Evolutionary conservation across 768 basidiomycete species (phyloP).

Genomic region (Chalciporus piperatus): DNA sequence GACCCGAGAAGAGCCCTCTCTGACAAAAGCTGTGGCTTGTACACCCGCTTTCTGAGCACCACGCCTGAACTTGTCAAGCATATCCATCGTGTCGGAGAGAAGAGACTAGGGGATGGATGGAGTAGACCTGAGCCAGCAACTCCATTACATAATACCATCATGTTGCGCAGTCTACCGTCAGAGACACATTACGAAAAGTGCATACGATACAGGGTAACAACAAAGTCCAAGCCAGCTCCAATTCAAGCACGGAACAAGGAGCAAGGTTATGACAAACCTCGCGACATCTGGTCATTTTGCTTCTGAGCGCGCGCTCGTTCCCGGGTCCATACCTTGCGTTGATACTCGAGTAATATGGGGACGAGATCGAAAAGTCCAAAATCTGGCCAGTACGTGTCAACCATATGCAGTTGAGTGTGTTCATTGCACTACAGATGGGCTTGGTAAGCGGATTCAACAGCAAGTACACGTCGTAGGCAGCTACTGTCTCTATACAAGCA

Average conservation of each 20-base stretch:
- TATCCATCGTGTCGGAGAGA: conserved; percentile 37
- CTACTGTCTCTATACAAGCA: too few relatives aligned
- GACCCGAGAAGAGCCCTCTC: conserved; percentile 62
- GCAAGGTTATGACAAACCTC: background rate
- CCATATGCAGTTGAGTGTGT: conserved; percentile 85
- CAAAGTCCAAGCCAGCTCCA: background rate
- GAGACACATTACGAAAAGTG: background rate
- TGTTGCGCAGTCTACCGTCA: background rate
- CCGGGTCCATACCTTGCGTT: conserved; percentile 63
- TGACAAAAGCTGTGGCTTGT: conserved; percentile 76
- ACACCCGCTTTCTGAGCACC: conserved; percentile 80
- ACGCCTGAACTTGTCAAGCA: conserved; percentile 77
- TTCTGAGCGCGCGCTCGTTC: background rate
- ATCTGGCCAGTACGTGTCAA: conserved; percentile 86
- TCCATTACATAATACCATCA: background rate
- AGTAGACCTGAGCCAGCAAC: background rate
- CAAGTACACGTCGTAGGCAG: too few relatives aligned
- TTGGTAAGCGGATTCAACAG: background rate
- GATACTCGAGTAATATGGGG: conserved; percentile 85
- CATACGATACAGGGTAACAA: background rate
- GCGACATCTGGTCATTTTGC: background rate
- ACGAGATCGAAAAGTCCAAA: conserved; percentile 86
- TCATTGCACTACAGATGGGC: conserved; percentile 59
- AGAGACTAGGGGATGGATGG: background rate
- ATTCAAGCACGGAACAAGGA: background rate